Evolutionary conservation across 768 basidiomycete genomes (phyloP).

Genomic region (Tulasnella sp.): DNA sequence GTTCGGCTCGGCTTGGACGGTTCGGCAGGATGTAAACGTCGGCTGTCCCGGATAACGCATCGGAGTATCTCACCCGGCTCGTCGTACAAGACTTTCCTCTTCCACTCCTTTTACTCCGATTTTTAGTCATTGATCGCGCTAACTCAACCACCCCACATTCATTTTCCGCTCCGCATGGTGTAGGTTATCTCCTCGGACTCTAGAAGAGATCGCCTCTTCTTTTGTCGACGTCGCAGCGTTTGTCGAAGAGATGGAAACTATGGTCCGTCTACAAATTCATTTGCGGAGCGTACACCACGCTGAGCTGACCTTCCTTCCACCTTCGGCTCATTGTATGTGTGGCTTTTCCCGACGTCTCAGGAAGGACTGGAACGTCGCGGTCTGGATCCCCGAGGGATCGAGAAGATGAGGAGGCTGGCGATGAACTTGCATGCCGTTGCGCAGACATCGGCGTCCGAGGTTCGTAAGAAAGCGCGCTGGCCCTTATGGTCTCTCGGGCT

Average conservation of each 20-base stretch:
- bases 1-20: background rate
- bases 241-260: conserved; percentile 10
- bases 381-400: conserved; percentile 5
- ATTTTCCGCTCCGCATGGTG: background rate
- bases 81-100: background rate
- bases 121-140: too few species aligned
- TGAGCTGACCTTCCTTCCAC: too few species aligned
- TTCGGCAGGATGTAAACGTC: background rate
- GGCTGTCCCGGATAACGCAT: background rate
- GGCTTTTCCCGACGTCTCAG: background rate
- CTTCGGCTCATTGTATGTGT: background rate
- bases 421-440: conserved; percentile 5
- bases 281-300: too few species aligned
- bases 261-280: too few species aligned
- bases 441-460: background rate
- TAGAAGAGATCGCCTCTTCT: conserved; percentile 6
- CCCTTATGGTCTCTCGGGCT: background rate
- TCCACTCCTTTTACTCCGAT: background rate
- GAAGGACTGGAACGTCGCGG: conserved; percentile 8
- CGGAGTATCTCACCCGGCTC: background rate
- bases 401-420: conserved; percentile 10
- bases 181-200: conserved; percentile 2
- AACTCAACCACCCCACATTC: background rate
- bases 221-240: conserved; percentile 11
- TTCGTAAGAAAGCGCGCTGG: background rate